Base-by-base conservation (phyloP, 2,329 filamentous ascomycete species). In the Aspergillus ruber region DNA sequence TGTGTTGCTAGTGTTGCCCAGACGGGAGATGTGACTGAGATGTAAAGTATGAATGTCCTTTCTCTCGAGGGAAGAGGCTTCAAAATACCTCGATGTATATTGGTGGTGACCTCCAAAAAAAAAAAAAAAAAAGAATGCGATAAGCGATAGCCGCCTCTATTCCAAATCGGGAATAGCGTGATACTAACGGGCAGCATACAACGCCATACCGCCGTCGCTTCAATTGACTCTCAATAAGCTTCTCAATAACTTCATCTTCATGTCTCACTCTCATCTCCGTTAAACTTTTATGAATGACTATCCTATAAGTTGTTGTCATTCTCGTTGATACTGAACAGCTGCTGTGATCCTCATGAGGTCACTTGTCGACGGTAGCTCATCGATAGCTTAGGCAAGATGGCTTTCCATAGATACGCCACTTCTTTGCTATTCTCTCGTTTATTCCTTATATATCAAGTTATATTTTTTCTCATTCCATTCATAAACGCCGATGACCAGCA, bases 401-500 rank as follows among this genome's bases (percentile, higher is more conserved):
- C 43, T 49, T 9, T 55, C 13, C 18, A 25, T 42, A 42, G 13
- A 17, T 13, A 27, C n/a, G 5, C 12, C 23, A 25, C 23, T 17
- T n/a, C 21, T 6, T 17, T 12, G 21, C 12, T 43, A 12, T 35
- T 23, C 4, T 38, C 32, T 8, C 29, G 9, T 12, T 15, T 38
- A n/a, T n/a, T 38, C 12, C n/a, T 38, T 38, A 17, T 58, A 10
- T 50, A 48, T 10, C 53, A 46, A 45, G 32, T 49, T 12, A 33
- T 54, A 23, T 4, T 55, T 7, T 44, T 50, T n/a, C 43, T 58
- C 18, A 43, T 57, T n/a, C 42, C 57, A 6, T 33, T 58, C 20
- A 48, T 48, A 33, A 51, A 55, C 46, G 59, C 59, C 17, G 42
- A 52, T 47, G 49, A 56, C 13, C 60, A 66, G 50, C 53, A 57